These are phyloP conservation scores for Tulasnella sp. DNA, from an alignment of 768 basidiomycete species.

Conservation along the genomic window DNA sequence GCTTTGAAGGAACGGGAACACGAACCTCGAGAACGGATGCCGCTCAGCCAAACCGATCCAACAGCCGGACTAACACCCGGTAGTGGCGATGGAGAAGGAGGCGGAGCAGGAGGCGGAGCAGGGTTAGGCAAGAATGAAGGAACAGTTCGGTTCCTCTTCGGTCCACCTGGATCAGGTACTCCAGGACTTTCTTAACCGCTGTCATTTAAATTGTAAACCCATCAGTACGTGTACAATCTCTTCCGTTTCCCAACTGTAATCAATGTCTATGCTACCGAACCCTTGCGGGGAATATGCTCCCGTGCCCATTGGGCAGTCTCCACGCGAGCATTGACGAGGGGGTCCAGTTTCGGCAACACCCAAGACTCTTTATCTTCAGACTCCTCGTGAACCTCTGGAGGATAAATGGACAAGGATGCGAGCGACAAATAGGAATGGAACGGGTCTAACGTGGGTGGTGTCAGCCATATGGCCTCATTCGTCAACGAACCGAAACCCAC, in stretches of 20 bases:
- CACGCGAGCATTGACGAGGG: slow-evolving; percentile 68
- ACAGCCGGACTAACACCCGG: slow-evolving; percentile 41
- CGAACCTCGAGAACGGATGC: slow-evolving; percentile 49
- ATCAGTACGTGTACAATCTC: neutral
- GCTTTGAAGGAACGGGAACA: slow-evolving; percentile 79
- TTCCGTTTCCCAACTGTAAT: neutral
- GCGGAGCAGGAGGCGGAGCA: slow-evolving; percentile 50
- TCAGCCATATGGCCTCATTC: neutral
- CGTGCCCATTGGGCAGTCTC: slow-evolving; percentile 71
- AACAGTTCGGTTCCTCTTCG: slow-evolving; percentile 83
- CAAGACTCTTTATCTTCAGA: slow-evolving; percentile 47
- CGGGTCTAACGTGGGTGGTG: slow-evolving; percentile 61
- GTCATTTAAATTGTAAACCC: neutral
- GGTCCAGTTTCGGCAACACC: slow-evolving; percentile 64
- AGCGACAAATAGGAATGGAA: slow-evolving; percentile 93
- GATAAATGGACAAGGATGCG: slow-evolving; percentile 74
- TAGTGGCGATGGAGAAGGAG: slow-evolving; percentile 42
- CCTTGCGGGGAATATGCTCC: slow-evolving; percentile 49
- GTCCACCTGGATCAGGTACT: slow-evolving; percentile 47
- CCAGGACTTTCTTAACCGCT: slow-evolving; percentile 2
- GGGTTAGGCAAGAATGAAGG: slow-evolving; percentile 73
- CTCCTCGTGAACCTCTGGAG: slow-evolving; percentile 43
- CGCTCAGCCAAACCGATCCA: slow-evolving; percentile 54
- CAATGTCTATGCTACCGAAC: neutral
- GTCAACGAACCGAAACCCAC: slow-evolving; percentile 48